Evolutionary conservation across 2,329 filamentous ascomycete species (phyloP), one percentile per base, ranked within the genome.

Genomic region (Knufia fluminis): DNA sequence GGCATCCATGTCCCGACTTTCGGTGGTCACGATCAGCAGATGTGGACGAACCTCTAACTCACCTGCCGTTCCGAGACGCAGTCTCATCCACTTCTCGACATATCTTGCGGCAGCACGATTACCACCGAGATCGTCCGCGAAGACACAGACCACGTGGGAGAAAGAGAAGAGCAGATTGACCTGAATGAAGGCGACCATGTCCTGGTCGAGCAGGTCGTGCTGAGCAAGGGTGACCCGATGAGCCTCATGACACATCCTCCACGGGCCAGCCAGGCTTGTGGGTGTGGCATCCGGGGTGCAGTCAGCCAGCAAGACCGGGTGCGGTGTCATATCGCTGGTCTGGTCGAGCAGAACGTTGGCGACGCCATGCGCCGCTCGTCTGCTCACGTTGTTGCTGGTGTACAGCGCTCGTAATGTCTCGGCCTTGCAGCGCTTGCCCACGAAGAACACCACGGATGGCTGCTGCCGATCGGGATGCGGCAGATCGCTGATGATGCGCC

Each of bases 221-320:
- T 23, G 32, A 48, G 19, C n/a, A 19, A 48, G 10, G 10, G 45
- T 26, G 31, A 39, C 16, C 20, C 45, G 45, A 36, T 38, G 31
- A 35, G 23, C 20, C 22, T 48, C 45, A 16, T 48, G 45, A 26
- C 45, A 48, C 20, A 35, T 22, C 8, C 20, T 36, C 16, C 33
- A 39, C 22, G 17, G 31, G 19, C 33, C 23, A 16, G 22, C 23
- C 31, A 39, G 17, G 33, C 28, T 39, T 22, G 33, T 38, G 31
- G 14, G 31, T 14, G 32, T 23, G 23, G 45, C 45, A 19, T 39
- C 35, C 10, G 26, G 22, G 10, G 45, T 48, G 31, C 38, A 47
- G 14, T 56, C 46, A 14, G 49, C 49, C 16, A 56, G 51, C 7
- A 56, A 42, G 24, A 54, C 36, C 2, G 52, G 49, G 23, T 43